Evolutionary conservation across 768 basidiomycete genomes (phyloP), one percentile per base, ranked within the genome.

Genomic region (Collybia sordida): DNA sequence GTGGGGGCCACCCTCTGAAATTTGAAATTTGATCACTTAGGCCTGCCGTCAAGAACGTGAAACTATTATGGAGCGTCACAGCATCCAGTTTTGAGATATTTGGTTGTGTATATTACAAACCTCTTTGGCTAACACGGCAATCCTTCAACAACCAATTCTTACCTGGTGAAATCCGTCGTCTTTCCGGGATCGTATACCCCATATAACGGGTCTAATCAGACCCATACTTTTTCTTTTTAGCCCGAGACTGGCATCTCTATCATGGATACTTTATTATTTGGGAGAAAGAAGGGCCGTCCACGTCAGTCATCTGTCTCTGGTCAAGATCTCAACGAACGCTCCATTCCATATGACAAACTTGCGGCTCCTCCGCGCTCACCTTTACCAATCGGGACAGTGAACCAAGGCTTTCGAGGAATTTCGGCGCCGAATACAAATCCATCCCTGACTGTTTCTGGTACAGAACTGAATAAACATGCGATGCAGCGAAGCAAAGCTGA

Each of bases 341-440:
- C 86, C 9, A 75, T 89, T 42, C 88, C 88, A 18, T 90, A 90
- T 63, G 86, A 89, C 72, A 81, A 75, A 63, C 73, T 86, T 28
- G 74, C 73, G 18, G 68, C 79, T n/a, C 70, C 78, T 31, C 68
- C 76, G 27, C 78, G 79, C 46, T 79, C 85, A 41, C 87, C 88
- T 21, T 59, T 84, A 34, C 67, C 86, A 34, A 80, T 81, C 42
- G 71, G 67, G 19, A 80, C 80, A 6, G 66, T 79, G 44, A 79
- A 73, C 27, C 83, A 85, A 60, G 81, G 76, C 37, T 64, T 82
- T 28, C 74, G 77, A 62, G 79, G 77, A 42, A 92, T 93, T 55
- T 91, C 88, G 24, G 90, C 90, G 4, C 90, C 90, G 6, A 85
- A 87, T 59, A 90, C 90, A 21, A 93, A 93, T 59, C 90, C 90